Base-by-base conservation (phyloP, 2,329 filamentous ascomycete genomes). In the Talaromyces rugulosus region DNA sequence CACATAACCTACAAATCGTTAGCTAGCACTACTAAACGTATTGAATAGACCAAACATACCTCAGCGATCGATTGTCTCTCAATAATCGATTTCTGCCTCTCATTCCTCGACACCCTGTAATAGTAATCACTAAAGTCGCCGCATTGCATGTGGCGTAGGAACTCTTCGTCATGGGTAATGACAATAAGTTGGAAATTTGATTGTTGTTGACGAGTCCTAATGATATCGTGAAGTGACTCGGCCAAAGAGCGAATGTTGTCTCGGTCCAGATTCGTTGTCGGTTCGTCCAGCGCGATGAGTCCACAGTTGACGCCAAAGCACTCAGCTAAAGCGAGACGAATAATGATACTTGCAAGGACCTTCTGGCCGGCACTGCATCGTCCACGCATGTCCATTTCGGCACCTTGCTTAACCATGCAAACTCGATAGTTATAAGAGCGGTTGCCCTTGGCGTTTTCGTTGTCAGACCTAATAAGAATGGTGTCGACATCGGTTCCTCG, bases 371-470 rank as follows among this genome's bases (percentile, higher is more conserved):
- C 95, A 67, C 91, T 96, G 82, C 95, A 99, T 60, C 95, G 91
- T 1, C 95, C 96, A 65, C 95, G 91, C 95, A 99, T 99, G 79
- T 99, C 95, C 92, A 99, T 96, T 77, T 99, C 95, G 0, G 90
- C 91, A 71, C 96, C 92, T 73, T 94, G 89, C 80, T 99, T 99
- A 68, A 96, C 87, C 95, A 99, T 99, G 77, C 91, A 93, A 5
- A 99, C 89, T 54, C 95, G 91, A 81, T 99, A 99, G 78, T 99
- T 98, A 83, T 98, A 98, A 65, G 83, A 90, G 70, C 91, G 88
- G 70, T 91, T 92, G 58, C 86, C 88, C 61, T 86, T 85, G 47
- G 82, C 82, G 54, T 85, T 86, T 74, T 98, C 95, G 69, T 88
- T 89, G 76, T 98, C 94, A 18, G 93, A 96, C 47, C 90, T 89